phyloP scores from a whole-genome alignment of 1,284 basidiomycete genomes.

The Agaricales sp. region DNA sequence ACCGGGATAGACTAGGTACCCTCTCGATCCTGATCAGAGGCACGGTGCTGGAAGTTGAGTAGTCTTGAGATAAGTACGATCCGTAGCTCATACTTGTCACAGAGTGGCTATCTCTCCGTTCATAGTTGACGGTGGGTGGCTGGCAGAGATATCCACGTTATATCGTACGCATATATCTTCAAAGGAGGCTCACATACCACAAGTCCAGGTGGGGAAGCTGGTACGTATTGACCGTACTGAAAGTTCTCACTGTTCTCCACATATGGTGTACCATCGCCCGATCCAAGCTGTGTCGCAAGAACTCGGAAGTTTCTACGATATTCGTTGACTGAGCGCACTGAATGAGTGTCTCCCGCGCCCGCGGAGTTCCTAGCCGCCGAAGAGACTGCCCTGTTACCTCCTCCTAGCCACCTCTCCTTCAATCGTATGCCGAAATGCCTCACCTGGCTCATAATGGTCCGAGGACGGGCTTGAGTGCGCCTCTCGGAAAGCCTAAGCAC shows the following conservation, averaged over 20 bases:
- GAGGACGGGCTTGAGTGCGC: neutral
- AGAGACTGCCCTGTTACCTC: too few species aligned
- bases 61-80: neutral
- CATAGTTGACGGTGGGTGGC: neutral
- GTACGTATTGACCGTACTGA: neutral
- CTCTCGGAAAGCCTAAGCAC: neutral
- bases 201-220: neutral
- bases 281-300: too few species aligned
- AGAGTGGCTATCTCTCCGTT: neutral
- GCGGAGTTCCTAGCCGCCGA: too few species aligned
- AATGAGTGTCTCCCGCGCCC: too few species aligned
- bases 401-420: neutral
- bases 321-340: too few species aligned
- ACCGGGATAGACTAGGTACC: neutral
- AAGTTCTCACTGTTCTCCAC: neutral
- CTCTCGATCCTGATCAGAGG: neutral
- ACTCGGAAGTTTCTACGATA: too few species aligned
- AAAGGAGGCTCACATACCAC: neutral
- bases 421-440: neutral
- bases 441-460: neutral
- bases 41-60: neutral
- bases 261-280: too few species aligned
- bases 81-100: neutral
- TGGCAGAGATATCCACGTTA: too few species aligned
- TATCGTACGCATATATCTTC: neutral